Conservation (phyloP, 2,329 filamentous ascomycete species). For the Ascomycota sp. region DNA sequence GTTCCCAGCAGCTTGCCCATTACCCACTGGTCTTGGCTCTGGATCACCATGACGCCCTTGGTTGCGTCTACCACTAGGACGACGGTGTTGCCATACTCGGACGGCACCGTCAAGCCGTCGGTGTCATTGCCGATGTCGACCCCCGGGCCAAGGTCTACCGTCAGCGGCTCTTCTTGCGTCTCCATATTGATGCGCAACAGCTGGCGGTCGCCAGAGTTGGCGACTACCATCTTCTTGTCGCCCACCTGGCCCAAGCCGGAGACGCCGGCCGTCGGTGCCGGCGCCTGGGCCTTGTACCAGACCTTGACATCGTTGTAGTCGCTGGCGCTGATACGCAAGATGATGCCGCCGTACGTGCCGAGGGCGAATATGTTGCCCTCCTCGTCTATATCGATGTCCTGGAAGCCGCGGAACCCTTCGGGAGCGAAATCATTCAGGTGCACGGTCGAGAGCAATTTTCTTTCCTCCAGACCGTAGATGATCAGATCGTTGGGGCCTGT, state of each 20-base stretch:
- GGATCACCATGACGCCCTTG: not conserved
- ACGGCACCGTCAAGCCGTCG: not conserved
- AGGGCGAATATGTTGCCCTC: not conserved
- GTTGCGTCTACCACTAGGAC: not conserved
- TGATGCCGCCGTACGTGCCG: not conserved
- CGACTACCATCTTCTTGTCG: not conserved
- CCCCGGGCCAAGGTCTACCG: not conserved
- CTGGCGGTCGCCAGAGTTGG: not conserved
- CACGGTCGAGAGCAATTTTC: conserved; percentile 9
- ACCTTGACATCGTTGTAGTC: not conserved
- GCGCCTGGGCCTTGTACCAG: not conserved
- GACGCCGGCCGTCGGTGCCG: not conserved
- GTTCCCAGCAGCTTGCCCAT: not conserved
- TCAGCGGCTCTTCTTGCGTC: not conserved
- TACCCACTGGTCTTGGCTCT: not conserved
- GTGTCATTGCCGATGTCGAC: not conserved
- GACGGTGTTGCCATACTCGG: not conserved
- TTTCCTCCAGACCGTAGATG: conserved; percentile 11
- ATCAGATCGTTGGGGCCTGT: conserved; percentile 15
- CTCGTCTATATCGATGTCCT: conserved; percentile 14
- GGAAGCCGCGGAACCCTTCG: conserved; percentile 14
- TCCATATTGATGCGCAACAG: not conserved
- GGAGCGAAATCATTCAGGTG: conserved; percentile 11
- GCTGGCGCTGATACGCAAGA: not conserved
- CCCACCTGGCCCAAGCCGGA: not conserved